phyloP scores from a whole-genome alignment of 306 rosid genomes.

The Cyamopsis tetragonoloba region DNA sequence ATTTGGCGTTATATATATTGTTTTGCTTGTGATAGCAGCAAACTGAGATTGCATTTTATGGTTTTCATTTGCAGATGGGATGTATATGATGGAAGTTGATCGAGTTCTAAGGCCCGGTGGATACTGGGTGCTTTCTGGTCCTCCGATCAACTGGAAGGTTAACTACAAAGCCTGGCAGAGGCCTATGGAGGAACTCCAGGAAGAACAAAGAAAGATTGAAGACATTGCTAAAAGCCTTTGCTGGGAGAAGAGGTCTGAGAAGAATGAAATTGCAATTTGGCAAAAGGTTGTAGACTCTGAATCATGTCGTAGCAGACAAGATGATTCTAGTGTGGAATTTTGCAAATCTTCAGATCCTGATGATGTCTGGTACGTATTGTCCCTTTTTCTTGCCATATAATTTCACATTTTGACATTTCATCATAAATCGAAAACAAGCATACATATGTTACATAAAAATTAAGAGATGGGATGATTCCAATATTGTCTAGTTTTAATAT shows the following conservation, averaged over 20 bases:
- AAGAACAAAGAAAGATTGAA: slow-evolving; percentile 77
- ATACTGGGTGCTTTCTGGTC: slow-evolving; percentile 80
- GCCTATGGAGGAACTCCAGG: slow-evolving; percentile 68
- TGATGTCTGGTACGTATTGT: slow-evolving; percentile 56
- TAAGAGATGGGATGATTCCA: neutral
- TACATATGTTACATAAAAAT: neutral
- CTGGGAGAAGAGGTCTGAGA: slow-evolving; percentile 88
- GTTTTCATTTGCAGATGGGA: slow-evolving; percentile 60
- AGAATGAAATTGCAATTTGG: slow-evolving; percentile 80
- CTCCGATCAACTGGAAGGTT: slow-evolving; percentile 70
- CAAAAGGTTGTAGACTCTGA: slow-evolving; percentile 59
- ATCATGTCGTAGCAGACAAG: slow-evolving; percentile 56
- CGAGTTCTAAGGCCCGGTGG: slow-evolving; percentile 87
- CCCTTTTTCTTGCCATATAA: too few relatives aligned
- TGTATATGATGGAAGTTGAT: slow-evolving; percentile 67
- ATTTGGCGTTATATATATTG: neutral
- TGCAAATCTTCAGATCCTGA: slow-evolving; percentile 53
- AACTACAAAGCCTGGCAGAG: slow-evolving; percentile 71
- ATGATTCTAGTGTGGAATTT: slow-evolving; percentile 45
- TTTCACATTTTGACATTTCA: neutral
- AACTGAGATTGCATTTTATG: slow-evolving; percentile 14
- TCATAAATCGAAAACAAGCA: neutral
- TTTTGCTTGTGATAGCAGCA: slow-evolving; percentile 5
- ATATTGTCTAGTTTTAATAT: neutral
- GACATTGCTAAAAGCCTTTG: slow-evolving; percentile 72